Evolutionary conservation across 192 early-diverging fungal species (phyloP).

Genomic region (Phycomyces blakesleeanus): DNA sequence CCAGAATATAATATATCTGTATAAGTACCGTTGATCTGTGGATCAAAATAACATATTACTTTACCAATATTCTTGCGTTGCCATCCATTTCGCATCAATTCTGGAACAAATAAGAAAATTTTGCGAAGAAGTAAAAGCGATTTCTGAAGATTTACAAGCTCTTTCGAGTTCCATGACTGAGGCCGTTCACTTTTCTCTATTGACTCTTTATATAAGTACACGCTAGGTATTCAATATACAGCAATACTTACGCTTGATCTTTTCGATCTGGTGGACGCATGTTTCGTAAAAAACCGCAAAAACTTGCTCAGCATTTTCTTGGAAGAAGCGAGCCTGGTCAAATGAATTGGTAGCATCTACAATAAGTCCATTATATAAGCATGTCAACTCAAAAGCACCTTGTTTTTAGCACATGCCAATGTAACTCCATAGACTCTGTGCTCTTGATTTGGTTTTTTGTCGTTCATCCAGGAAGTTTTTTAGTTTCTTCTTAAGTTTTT

Average conservation of each 20-base stretch:
- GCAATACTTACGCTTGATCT: slow-evolving; percentile 62
- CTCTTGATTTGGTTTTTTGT: slow-evolving; percentile 67
- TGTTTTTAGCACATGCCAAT: slow-evolving; percentile 51
- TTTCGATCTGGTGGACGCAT: slow-evolving; percentile 67
- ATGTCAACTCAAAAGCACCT: not conserved
- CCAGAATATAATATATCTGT: not conserved
- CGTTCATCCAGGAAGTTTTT: slow-evolving; percentile 78
- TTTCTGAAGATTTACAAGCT: slow-evolving; percentile 60
- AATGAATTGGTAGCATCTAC: slow-evolving; percentile 61
- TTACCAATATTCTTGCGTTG: slow-evolving; percentile 61
- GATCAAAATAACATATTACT: not conserved
- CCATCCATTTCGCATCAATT: slow-evolving; percentile 75
- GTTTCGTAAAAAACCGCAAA: slow-evolving; percentile 66
- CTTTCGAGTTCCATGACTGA: slow-evolving; percentile 57
- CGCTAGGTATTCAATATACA: not conserved
- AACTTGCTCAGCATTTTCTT: slow-evolving; percentile 67
- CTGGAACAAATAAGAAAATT: slow-evolving; percentile 62
- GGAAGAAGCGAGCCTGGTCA: slow-evolving; percentile 75
- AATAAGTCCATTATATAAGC: not conserved
- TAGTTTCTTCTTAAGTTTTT: slow-evolving; percentile 69
- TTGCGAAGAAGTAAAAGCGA: slow-evolving; percentile 60
- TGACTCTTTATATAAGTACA: not conserved
- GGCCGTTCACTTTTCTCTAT: slow-evolving; percentile 47
- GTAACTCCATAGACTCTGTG: slow-evolving; percentile 63
- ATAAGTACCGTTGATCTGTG: not conserved